phyloP scores from a whole-genome alignment of 129 eudicot genomes.

The Heracleum sosnowskyi region DNA sequence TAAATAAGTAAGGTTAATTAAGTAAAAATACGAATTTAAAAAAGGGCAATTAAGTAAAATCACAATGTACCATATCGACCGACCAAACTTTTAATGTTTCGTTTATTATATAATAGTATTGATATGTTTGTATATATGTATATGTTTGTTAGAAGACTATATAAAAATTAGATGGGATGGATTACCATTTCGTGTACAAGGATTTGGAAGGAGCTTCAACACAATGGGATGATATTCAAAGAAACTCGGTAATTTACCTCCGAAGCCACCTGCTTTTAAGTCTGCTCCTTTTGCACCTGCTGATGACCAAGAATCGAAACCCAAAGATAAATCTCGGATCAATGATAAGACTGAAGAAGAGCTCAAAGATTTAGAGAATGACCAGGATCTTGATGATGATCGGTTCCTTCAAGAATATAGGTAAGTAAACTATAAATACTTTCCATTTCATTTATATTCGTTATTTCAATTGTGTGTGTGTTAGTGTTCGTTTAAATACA shows the following conservation, averaged over 20 bases:
- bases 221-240: conserved; percentile 88
- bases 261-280: conserved; percentile 69
- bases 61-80: no score
- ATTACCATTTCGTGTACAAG: conserved; percentile 81
- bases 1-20: no score
- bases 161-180: conserved; percentile 24
- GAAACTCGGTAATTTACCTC: conserved; percentile 82
- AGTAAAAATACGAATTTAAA: no score
- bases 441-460: not conserved
- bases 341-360: conserved; percentile 76
- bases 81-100: no score
- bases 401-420: conserved; percentile 85
- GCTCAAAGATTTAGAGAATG: conserved; percentile 90
- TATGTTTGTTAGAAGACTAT: not conserved
- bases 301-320: conserved; percentile 66
- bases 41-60: no score
- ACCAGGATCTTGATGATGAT: conserved; percentile 58
- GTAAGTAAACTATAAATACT: conserved; percentile 15
- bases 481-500: not conserved
- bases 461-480: not conserved
- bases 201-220: conserved; percentile 84
- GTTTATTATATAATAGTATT: no score
- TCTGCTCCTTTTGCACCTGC: conserved; percentile 73
- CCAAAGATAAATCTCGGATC: conserved; percentile 69
- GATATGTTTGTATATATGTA: not conserved